These are phyloP conservation scores for Amaranthus hypochondriacus DNA, from an alignment of 148 eudicot species.

Conservation along the genomic window DNA sequence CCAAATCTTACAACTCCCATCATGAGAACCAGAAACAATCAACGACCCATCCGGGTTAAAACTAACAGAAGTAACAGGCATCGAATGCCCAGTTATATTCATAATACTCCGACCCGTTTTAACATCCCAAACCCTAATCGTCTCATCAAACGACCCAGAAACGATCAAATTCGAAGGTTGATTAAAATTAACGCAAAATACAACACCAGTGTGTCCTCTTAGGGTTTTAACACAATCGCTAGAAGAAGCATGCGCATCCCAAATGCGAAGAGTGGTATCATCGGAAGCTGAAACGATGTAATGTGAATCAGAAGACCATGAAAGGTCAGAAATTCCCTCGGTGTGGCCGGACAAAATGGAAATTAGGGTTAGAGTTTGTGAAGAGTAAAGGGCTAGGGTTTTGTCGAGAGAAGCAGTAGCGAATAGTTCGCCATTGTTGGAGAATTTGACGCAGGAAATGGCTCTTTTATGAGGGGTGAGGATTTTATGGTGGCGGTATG, in stretches of 20 bases:
- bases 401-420: conserved; percentile 91
- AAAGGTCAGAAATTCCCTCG: conserved; percentile 76
- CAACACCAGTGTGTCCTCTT: conserved; percentile 60
- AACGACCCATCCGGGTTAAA: conserved; percentile 76
- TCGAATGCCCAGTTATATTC: conserved; percentile 52
- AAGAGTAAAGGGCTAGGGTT: conserved; percentile 57
- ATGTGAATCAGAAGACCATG: conserved; percentile 83
- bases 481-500: conserved; percentile 61
- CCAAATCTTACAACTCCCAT: conserved; percentile 92
- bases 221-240: conserved; percentile 64
- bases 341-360: conserved; percentile 64
- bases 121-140: conserved; percentile 87
- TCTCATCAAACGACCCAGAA: conserved; percentile 83
- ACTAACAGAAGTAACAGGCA: conserved; percentile 78
- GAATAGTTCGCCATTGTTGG: conserved; percentile 66
- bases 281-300: conserved; percentile 96
- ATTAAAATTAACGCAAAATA: conserved; percentile 80
- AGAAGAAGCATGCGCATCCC: conserved; percentile 55
- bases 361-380: conserved; percentile 52
- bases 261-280: conserved; percentile 72
- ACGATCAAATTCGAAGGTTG: conserved; percentile 63
- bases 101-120: conserved; percentile 52
- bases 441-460: conserved; percentile 78
- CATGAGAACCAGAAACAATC: conserved; percentile 78
- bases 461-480: conserved; percentile 60